Evolutionary conservation across 768 basidiomycete species (phyloP).

Genomic region (Phaeotremella skinneri): DNA sequence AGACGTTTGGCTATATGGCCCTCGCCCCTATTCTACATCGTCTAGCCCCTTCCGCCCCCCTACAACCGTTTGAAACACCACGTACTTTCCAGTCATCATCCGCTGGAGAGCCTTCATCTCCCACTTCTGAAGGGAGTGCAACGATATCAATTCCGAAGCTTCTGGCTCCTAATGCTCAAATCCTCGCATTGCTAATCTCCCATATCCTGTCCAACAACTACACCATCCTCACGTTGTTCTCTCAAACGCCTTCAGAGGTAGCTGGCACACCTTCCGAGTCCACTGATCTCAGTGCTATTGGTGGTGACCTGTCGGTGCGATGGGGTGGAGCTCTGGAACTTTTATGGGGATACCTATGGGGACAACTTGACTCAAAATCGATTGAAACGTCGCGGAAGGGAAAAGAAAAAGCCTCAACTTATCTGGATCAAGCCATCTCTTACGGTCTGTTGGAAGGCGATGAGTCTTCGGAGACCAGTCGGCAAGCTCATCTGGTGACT

Average conservation of each 20-base stretch:
- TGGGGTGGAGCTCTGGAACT: conserved; percentile 18
- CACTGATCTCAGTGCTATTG: conserved; percentile 17
- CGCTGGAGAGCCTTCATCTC: not conserved
- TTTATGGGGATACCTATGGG: conserved; percentile 33
- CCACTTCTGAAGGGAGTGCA: conserved; percentile 6
- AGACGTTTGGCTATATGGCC: conserved; percentile 6
- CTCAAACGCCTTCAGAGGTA: not conserved
- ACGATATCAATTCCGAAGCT: not conserved
- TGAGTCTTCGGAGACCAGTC: not conserved
- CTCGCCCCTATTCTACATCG: conserved; percentile 8
- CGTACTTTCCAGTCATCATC: too few species aligned
- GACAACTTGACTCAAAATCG: not conserved
- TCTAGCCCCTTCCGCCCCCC: not conserved
- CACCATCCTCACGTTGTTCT: conserved; percentile 34
- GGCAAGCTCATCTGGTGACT: conserved; percentile 14
- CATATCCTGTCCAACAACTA: conserved; percentile 45
- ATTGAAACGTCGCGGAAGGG: conserved; percentile 15
- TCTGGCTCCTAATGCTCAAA: conserved; percentile 16
- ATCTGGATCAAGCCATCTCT: not conserved
- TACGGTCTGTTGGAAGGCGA: conserved; percentile 14
- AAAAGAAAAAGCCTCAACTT: conserved; percentile 22
- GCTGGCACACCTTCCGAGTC: conserved; percentile 2
- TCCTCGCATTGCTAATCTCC: conserved; percentile 40
- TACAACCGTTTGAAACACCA: not conserved
- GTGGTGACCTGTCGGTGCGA: conserved; percentile 13